These are phyloP conservation scores for Botrytis elliptica DNA, from an alignment of 2,329 filamentous ascomycete genomes.

Conservation along the genomic window DNA sequence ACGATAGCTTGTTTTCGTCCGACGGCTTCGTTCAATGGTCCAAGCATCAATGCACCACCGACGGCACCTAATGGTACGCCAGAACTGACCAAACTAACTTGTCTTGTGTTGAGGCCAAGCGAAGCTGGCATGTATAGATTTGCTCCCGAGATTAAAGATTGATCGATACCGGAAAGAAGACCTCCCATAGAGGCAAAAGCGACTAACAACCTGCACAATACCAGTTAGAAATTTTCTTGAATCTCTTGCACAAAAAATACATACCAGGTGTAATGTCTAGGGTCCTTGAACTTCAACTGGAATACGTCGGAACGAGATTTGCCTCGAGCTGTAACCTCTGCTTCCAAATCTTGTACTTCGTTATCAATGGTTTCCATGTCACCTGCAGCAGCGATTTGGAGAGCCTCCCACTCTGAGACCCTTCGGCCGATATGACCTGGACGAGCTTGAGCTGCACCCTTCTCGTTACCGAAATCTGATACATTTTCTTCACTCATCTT, in stretches of 20 bases:
- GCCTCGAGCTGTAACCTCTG: slow-evolving; percentile 33
- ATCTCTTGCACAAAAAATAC: not conserved
- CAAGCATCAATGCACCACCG: slow-evolving; percentile 65
- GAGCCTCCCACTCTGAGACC: slow-evolving; percentile 37
- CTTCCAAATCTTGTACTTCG: slow-evolving; percentile 40
- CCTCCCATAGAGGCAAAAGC: slow-evolving; percentile 75
- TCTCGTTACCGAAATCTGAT: slow-evolving; percentile 6
- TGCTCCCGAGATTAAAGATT: slow-evolving; percentile 70
- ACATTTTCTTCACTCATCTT: slow-evolving; percentile 9
- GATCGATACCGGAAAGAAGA: slow-evolving; percentile 69
- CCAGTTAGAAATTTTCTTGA: not conserved
- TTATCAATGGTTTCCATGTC: slow-evolving; percentile 38
- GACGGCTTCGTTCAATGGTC: slow-evolving; percentile 65
- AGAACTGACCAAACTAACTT: slow-evolving; percentile 66
- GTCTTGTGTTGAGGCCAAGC: slow-evolving; percentile 52
- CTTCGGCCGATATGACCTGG: slow-evolving; percentile 20
- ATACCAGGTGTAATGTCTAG: slow-evolving; percentile 58
- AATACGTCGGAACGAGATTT: slow-evolving; percentile 42
- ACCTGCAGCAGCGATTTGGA: slow-evolving; percentile 36
- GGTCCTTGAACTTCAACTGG: slow-evolving; percentile 59
- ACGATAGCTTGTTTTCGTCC: slow-evolving; percentile 69
- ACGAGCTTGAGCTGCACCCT: slow-evolving; percentile 1
- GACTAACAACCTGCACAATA: slow-evolving; percentile 16
- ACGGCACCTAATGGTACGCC: slow-evolving; percentile 72
- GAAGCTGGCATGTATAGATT: slow-evolving; percentile 60